Conservation (phyloP, 164 flowering plant species). For the Akebia trifoliata region DNA sequence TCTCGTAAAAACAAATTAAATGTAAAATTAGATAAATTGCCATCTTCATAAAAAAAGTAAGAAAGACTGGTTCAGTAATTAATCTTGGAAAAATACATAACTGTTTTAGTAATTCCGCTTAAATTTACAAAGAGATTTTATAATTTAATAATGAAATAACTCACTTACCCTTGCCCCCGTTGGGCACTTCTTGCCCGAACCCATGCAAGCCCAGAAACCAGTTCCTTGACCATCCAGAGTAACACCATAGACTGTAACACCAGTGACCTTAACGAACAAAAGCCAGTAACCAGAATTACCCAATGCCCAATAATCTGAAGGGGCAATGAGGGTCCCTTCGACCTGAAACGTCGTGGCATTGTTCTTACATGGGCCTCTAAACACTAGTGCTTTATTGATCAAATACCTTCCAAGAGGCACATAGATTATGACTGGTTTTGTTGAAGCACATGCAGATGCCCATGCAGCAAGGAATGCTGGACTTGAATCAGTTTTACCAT, state of each 20-base stretch:
- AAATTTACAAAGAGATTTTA: too few relatives aligned
- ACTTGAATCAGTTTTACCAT: slow-evolving; percentile 5
- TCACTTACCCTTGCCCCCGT: slow-evolving; percentile 1
- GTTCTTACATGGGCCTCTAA: slow-evolving; percentile 1
- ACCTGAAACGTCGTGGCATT: neutral
- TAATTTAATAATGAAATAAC: too few relatives aligned
- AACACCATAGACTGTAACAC: neutral
- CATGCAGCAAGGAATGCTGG: slow-evolving; percentile 7
- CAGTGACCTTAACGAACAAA: neutral
- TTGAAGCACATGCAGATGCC: neutral
- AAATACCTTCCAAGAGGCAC: slow-evolving; percentile 2
- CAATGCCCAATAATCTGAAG: neutral
- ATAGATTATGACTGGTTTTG: neutral
- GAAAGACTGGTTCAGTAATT: too few relatives aligned
- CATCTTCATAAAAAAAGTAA: too few relatives aligned
- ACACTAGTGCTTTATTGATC: neutral
- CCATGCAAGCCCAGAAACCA: neutral
- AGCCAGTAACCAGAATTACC: neutral
- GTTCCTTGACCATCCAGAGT: slow-evolving; percentile 7
- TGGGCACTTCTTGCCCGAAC: neutral
- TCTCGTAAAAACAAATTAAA: too few relatives aligned
- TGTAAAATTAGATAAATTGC: too few relatives aligned
- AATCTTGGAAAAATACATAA: neutral
- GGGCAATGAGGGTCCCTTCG: slow-evolving; percentile 7
- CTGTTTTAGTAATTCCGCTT: neutral